Evolutionary conservation across 768 basidiomycete species (phyloP).

Genomic region (Tricholoma matsutake): DNA sequence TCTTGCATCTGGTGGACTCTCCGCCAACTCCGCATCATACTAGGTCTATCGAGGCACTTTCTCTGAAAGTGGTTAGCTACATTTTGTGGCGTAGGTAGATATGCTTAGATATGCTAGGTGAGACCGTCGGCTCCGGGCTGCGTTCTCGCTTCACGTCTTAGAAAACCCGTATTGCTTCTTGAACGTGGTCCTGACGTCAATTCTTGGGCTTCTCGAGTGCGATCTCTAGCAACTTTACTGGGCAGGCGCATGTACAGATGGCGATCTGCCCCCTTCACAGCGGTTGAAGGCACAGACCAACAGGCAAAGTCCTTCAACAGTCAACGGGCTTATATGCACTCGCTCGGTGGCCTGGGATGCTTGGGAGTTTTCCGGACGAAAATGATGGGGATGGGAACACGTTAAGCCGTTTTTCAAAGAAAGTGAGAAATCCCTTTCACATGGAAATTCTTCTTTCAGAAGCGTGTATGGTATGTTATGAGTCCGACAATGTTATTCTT

Average conservation of each 20-base stretch:
- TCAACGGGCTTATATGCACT: constrained; percentile 31
- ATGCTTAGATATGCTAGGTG: too few relatives aligned
- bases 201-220: constrained; percentile 32
- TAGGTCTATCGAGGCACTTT: too few relatives aligned
- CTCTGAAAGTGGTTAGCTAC: too few relatives aligned
- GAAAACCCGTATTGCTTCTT: constrained; percentile 32
- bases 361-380: constrained; percentile 22
- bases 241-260: constrained; percentile 13
- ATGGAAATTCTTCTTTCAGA: constrained; percentile 2
- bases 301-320: constrained; percentile 26
- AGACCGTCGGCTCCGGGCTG: constrained; percentile 41
- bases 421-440: constrained; percentile 15
- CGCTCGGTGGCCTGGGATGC: constrained; percentile 24
- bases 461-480: constrained; percentile 5
- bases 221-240: constrained; percentile 25
- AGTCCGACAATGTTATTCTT: not conserved
- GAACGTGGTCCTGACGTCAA: too few relatives aligned
- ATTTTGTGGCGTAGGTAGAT: too few relatives aligned
- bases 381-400: constrained; percentile 27
- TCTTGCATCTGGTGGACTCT: too few relatives aligned
- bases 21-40: too few relatives aligned
- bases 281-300: constrained; percentile 15
- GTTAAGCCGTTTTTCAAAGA: constrained; percentile 25
- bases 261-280: constrained; percentile 13
- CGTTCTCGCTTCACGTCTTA: constrained; percentile 36